phyloP scores from a whole-genome alignment of 2,329 filamentous ascomycete species.

The Diaporthe eres region DNA sequence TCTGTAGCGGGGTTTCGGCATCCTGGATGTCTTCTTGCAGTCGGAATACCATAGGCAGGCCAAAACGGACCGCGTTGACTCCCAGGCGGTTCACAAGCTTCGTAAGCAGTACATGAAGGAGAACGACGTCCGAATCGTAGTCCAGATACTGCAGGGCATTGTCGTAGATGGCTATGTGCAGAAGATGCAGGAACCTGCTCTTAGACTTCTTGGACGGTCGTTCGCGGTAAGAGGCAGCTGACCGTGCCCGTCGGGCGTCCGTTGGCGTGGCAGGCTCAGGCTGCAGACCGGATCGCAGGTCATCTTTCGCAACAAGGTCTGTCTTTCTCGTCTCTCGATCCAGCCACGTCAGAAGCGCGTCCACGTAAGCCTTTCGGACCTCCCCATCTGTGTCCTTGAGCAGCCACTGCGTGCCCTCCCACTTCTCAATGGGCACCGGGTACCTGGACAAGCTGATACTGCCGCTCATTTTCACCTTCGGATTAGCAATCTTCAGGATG shows the following conservation, averaged over 20 bases:
- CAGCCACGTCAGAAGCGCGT: slow-evolving; percentile 88
- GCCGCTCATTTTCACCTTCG: slow-evolving; percentile 69
- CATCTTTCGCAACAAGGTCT: slow-evolving; percentile 62
- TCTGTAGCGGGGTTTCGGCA: slow-evolving; percentile 75
- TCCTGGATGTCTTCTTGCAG: slow-evolving; percentile 87
- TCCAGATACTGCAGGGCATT: slow-evolving; percentile 81
- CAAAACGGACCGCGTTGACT: slow-evolving; percentile 83
- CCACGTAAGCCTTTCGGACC: slow-evolving; percentile 87
- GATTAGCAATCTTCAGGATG: slow-evolving; percentile 86
- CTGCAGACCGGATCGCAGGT: slow-evolving; percentile 13
- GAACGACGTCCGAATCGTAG: slow-evolving; percentile 80
- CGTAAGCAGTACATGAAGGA: slow-evolving; percentile 83
- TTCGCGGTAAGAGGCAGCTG: slow-evolving; percentile 75
- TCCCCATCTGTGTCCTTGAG: slow-evolving; percentile 82
- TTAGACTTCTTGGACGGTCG: slow-evolving; percentile 66
- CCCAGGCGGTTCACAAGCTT: slow-evolving; percentile 84
- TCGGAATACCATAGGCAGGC: slow-evolving; percentile 89
- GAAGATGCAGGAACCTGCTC: slow-evolving; percentile 82
- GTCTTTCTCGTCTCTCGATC: slow-evolving; percentile 80
- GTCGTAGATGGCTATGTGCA: slow-evolving; percentile 93
- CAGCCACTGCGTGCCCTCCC: slow-evolving; percentile 98
- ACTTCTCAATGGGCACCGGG: slow-evolving; percentile 83
- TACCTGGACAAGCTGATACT: slow-evolving; percentile 78
- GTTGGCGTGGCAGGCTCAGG: slow-evolving; percentile 65
- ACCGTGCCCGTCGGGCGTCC: slow-evolving; percentile 75